Evolutionary conservation across 495 filamentous ascomycete genomes (phyloP).

Genomic region (Evernia prunastri): DNA sequence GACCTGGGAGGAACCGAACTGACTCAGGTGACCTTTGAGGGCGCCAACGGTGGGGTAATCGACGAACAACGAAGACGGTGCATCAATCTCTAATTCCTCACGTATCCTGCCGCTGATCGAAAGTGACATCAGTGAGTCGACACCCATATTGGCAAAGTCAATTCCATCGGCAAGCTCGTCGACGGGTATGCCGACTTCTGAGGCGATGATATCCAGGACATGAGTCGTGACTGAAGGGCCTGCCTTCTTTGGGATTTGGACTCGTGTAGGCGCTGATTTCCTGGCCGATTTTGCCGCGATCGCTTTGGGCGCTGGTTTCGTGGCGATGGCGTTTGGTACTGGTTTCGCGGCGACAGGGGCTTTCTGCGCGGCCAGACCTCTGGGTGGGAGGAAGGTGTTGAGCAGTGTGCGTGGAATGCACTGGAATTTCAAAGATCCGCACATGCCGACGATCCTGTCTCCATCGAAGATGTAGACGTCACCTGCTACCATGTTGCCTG

Average conservation of each 20-base stretch:
- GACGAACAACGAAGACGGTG: slow-evolving; percentile 53
- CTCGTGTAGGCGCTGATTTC: slow-evolving; percentile 1
- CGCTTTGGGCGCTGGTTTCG: slow-evolving; percentile 26
- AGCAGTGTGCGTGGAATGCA: slow-evolving; percentile 59
- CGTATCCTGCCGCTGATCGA: slow-evolving; percentile 43
- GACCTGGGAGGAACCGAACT: slow-evolving; percentile 36
- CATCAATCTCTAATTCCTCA: slow-evolving; percentile 42
- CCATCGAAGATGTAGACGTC: slow-evolving; percentile 63
- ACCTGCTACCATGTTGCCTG: slow-evolving; percentile 47
- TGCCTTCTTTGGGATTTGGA: slow-evolving; percentile 2
- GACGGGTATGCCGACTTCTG: slow-evolving; percentile 57
- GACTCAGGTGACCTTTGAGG: slow-evolving; percentile 52
- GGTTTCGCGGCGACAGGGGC: slow-evolving; percentile 30
- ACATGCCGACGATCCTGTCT: slow-evolving; percentile 50
- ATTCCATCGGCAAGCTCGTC: slow-evolving; percentile 52
- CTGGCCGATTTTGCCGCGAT: slow-evolving; percentile 32
- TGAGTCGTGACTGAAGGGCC: slow-evolving; percentile 31
- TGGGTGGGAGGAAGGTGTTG: slow-evolving; percentile 58
- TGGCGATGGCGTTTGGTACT: slow-evolving; percentile 25
- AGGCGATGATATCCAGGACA: slow-evolving; percentile 57
- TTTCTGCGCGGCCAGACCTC: slow-evolving; percentile 36
- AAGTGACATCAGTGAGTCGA: slow-evolving; percentile 49
- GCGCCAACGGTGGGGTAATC: slow-evolving; percentile 54
- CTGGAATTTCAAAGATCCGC: slow-evolving; percentile 51
- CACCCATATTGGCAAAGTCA: slow-evolving; percentile 46